Base-by-base conservation (phyloP, 371 early-diverging fungal species). In the Mucor irregularis region DNA sequence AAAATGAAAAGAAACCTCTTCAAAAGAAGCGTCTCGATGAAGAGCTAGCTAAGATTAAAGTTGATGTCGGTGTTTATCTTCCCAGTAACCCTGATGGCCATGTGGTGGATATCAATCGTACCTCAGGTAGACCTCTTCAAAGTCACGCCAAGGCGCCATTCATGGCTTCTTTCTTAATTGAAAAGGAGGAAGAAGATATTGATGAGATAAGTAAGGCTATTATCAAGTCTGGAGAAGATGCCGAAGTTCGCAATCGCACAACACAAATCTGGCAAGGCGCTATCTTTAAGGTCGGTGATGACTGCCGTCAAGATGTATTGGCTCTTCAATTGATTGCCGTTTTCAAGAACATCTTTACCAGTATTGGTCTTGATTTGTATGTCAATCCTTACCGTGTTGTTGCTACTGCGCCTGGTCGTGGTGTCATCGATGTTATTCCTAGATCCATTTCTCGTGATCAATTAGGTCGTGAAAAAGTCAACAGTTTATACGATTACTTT, bases 121-220 rank as follows among this genome's bases (percentile, higher is more conserved):
- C 84, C 16, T 96, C 97, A 11, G 99, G 99, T 16, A 71, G 94
- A 14, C 97, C 99, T 24, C 82, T 99, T 38, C 99, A 99, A 74
- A 90, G 90, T 58, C 99, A 99, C 67, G 99, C 99, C 49, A 99
- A 99, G 85, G 97, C 99, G 0, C 99, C 99, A 5, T 99, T 97
- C 69, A 95, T 99, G 98, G 99, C 98, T 3, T 95, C 99, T 1
- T 99, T 99, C 77, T 86, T 93, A 60, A 89, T 98, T 43, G 78
- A 84, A 59, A 88, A 83, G 67, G 80, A 77, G 19, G 61, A 66
- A 4, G 72, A 74, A 38, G 69, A 76, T 30, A 67, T 72, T 3
- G 83, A 71, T 14, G 68, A 80, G 1, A 55, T 70, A 2, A 69
- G 76, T 25, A 83, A 84, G 60, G 83, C 85, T 5, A 52, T 78